phyloP scores from a whole-genome alignment of 2,329 filamentous ascomycete species.

The Magnaporthiopsis rhizophila region DNA sequence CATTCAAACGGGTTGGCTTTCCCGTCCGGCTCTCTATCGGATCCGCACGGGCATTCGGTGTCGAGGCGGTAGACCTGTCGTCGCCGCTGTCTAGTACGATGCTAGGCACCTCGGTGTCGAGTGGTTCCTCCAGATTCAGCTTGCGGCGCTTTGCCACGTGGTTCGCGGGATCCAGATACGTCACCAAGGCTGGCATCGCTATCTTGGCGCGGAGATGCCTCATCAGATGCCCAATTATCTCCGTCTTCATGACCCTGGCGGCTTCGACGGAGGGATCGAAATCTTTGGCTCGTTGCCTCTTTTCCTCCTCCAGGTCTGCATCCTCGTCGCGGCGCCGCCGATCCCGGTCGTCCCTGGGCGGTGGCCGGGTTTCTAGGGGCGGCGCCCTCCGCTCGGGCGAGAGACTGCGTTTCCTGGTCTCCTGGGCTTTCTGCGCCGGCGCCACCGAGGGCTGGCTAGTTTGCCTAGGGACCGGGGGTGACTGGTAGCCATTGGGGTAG shows the following conservation, averaged over 20 bases:
- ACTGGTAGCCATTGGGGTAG: constrained; percentile 34
- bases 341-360: constrained; percentile 56
- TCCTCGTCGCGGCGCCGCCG: constrained; percentile 64
- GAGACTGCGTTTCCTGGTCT: constrained; percentile 23
- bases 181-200: constrained; percentile 70
- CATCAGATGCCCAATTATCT: constrained; percentile 80
- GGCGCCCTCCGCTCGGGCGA: constrained; percentile 24
- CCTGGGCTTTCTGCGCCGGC: not conserved
- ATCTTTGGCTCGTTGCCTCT: constrained; percentile 75
- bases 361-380: constrained; percentile 32
- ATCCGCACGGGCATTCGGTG: constrained; percentile 56
- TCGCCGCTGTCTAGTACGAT: constrained; percentile 51
- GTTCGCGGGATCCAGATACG: constrained; percentile 74
- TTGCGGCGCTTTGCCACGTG: constrained; percentile 73
- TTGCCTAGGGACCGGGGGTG: not conserved
- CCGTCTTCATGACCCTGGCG: constrained; percentile 66
- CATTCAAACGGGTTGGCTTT: constrained; percentile 38
- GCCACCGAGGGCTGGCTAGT: not conserved
- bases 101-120: constrained; percentile 43
- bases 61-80: constrained; percentile 55
- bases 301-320: constrained; percentile 81
- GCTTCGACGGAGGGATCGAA: constrained; percentile 88
- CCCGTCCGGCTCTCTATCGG: constrained; percentile 50
- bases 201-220: constrained; percentile 84
- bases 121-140: constrained; percentile 66